Base-by-base conservation (phyloP, 2,329 filamentous ascomycete species). In the Diaporthe sp. region DNA sequence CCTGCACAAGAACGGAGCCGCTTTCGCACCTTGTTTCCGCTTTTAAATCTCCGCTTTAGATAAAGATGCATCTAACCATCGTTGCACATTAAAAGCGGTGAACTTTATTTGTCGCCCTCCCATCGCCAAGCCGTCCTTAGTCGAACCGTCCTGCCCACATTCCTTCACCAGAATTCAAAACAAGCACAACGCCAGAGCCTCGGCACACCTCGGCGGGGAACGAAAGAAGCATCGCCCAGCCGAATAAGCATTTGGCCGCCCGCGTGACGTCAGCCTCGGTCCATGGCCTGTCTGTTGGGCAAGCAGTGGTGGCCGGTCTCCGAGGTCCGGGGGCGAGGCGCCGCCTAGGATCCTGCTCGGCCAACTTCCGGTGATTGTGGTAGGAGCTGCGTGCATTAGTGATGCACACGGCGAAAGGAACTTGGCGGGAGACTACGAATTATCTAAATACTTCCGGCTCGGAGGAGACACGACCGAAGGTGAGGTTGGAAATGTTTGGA, bases 51-150 rank as follows among this genome's bases (percentile, higher is more conserved):
- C 71, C 71, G 63, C 71, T 76, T 63, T 71, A 70, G 55, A 61
- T 55, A 71, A 65, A 39, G 34, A 42, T 67, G 25, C n/a, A 39
- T 51, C 60, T 39, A 44, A 68, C 31, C 28, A 6, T 28, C 34
- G 71, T 63, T 42, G 71, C 71, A 72, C 13, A 20, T 72, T 25
- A 28, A 47, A 25, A 72, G 75, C 75, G 75, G 75, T 75, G 72
- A 67, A 67, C 20, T 22, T 37, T 55, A 53, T 53, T 39, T 39
- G 34, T 37, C 22, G 63, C 28, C 12, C 5, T 67, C 17, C 2
- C 28, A 2, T 17, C 61, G 44, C 63, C 44, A 53, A 20, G 53
- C 17, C 9, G 13, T 20, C 3, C 12, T 49, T 49, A 49, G 31
- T 28, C 31, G 25, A 60, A 8, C 42, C 34, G 15, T 31, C n/a